Evolutionary conservation across 768 basidiomycete genomes (phyloP).

Genomic region (Strobilomyces echinocephalus): DNA sequence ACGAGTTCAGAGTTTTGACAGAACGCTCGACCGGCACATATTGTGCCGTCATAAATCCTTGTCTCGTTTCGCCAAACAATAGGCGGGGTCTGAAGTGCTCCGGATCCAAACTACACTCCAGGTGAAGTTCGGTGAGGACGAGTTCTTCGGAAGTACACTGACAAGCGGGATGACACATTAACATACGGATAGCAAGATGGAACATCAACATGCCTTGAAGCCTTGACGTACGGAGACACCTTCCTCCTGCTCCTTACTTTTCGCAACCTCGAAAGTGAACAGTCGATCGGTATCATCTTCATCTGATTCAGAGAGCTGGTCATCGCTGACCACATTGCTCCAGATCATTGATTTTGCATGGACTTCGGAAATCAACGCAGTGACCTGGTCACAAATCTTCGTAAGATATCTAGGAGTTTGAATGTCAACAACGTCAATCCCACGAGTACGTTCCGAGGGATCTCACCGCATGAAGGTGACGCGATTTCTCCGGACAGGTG

Average conservation of each 20-base stretch:
- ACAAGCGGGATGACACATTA: not conserved
- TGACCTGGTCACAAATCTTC: conserved; percentile 52
- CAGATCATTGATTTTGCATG: conserved; percentile 44
- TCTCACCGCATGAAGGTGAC: conserved; percentile 56
- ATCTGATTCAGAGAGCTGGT: conserved; percentile 26
- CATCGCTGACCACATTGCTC: conserved; percentile 30
- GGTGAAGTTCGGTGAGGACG: conserved; percentile 11
- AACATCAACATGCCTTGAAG: too few relatives aligned
- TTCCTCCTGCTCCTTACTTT: conserved; percentile 57
- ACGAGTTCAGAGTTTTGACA: conserved; percentile 1
- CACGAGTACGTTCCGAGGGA: not conserved
- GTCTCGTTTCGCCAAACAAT: conserved; percentile 38
- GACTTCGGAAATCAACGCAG: conserved; percentile 44
- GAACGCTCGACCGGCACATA: conserved; percentile 23
- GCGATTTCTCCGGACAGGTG: conserved; percentile 47
- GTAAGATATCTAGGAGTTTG: conserved; percentile 45
- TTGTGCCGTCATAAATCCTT: conserved; percentile 35
- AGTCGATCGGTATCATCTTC: conserved; percentile 44
- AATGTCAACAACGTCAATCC: not conserved
- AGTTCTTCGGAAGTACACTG: conserved; percentile 21
- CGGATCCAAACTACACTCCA: conserved; percentile 19
- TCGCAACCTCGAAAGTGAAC: conserved; percentile 52
- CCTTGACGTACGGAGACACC: conserved; percentile 30
- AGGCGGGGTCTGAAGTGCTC: conserved; percentile 29
- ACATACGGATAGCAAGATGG: not conserved